Evolutionary conservation across 257 asterid genomes (phyloP), one percentile per base, ranked within the genome.

Genomic region (Linderniella brevidens): DNA sequence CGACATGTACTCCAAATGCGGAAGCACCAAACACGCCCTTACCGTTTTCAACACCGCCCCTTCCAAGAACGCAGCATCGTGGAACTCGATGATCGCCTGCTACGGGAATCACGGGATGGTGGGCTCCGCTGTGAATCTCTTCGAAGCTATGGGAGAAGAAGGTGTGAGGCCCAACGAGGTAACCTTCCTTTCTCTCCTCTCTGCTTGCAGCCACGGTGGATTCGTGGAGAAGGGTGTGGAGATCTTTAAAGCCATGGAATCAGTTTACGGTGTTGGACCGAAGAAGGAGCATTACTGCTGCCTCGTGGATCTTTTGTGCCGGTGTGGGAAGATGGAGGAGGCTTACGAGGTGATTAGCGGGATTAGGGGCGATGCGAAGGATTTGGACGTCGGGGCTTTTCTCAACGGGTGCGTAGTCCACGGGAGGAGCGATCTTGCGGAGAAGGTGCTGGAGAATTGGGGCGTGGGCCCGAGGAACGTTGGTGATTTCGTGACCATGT

Each of bases 51-150:
- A 49, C 52, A 29, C 59, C 4, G 47, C 19, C 49, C 65, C 61
- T 43, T 20, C 45, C 53, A 80, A 65, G 69, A 76, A 77, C 35
- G 59, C 39, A 17, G 81, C 68, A 11, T 54, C 74, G 1, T 76
- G 87, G 87, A 76, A 80, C 54, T 74, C 81, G 46, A 71, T 76
- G 75, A 67, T 76, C n/a, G 76, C 73, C 18, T 80, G 81, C 48
- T 80, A 71, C 17, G 87, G 92, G 41, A 76, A 63, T 60, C 71
- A 74, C 12, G 80, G 83, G 62, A 67, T 65, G 79, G 80, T 68
- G 17, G 58, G 63, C 19, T 49, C 39, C 19, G 77, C 81, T 12
- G 44, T 76, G 20, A 17, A 67, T 46, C 55, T 76, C 10, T 80
- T 69, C 9, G 78, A 67, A 50, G 63, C 41, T 55, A 73, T 76